These are phyloP conservation scores for Boletus rex-veris DNA, from an alignment of 768 basidiomycete species.

Conservation along the genomic window DNA sequence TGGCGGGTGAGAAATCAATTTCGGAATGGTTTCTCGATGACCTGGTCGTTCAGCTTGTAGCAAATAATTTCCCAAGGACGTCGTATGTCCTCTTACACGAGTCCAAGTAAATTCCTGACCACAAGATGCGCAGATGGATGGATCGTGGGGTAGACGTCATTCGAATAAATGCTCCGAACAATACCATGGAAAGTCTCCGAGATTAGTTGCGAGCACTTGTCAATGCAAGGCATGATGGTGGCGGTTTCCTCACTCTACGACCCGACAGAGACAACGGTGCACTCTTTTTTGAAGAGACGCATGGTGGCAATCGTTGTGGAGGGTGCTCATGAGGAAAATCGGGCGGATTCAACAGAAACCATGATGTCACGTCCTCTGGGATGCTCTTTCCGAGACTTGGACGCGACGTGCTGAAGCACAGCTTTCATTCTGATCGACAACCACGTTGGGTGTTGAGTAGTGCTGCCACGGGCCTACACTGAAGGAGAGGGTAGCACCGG, in stretches of 20 bases:
- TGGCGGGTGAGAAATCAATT: too few relatives aligned
- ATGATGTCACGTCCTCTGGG: too few relatives aligned
- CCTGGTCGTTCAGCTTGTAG: too few relatives aligned
- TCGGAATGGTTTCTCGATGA: too few relatives aligned
- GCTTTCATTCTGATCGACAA: too few relatives aligned
- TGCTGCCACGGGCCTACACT: neutral
- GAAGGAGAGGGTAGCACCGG: neutral
- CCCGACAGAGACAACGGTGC: slow-evolving; percentile 42
- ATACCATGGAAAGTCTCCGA: slow-evolving; percentile 75
- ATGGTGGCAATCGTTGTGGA: slow-evolving; percentile 78
- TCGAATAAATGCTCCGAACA: slow-evolving; percentile 54
- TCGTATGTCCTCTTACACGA: slow-evolving; percentile 46
- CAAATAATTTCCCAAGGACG: slow-evolving; percentile 18
- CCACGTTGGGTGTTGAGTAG: too few relatives aligned
- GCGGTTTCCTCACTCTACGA: slow-evolving; percentile 84
- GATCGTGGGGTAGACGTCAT: slow-evolving; percentile 68
- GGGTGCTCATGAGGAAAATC: slow-evolving; percentile 55
- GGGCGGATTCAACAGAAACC: slow-evolving; percentile 36
- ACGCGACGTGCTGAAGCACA: too few relatives aligned
- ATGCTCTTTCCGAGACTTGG: too few relatives aligned
- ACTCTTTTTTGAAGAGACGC: slow-evolving; percentile 33
- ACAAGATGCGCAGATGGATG: slow-evolving; percentile 47
- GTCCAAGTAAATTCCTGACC: neutral
- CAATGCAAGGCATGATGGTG: slow-evolving; percentile 39
- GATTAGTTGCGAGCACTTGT: slow-evolving; percentile 58